Percentiles rank a stretch among this genome's conserved stretches.
Conservation (phyloP, 305 asterid species). For the Fraxinus latifolia region DNA sequence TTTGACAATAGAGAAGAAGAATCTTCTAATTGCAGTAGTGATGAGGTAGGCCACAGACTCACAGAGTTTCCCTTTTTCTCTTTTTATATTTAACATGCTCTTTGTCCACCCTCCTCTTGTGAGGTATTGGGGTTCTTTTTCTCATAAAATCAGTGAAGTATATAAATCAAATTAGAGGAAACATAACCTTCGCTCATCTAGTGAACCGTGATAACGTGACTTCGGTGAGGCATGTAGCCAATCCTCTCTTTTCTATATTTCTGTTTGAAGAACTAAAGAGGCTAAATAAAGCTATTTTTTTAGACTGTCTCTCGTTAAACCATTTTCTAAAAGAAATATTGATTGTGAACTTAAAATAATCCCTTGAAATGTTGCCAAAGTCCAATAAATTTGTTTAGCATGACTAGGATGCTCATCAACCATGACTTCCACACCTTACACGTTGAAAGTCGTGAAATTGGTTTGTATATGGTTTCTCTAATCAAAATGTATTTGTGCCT, state of each 20-base stretch:
- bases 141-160: neutral
- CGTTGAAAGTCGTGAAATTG: neutral
- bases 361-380: neutral
- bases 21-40: constrained; percentile 23
- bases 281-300: neutral
- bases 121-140: neutral
- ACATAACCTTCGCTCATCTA: neutral
- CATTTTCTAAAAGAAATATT: neutral
- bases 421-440: neutral
- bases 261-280: neutral
- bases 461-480: neutral
- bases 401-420: neutral
- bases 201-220: neutral
- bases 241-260: neutral
- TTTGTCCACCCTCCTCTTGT: neutral
- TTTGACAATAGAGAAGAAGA: constrained; percentile 46
- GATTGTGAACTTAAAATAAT: neutral
- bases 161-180: neutral
- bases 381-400: neutral
- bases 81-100: neutral
- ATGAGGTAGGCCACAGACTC: constrained; percentile 31
- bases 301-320: neutral
- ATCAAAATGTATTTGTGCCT: neutral
- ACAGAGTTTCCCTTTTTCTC: neutral
- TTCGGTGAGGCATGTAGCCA: neutral